Evolutionary conservation across 305 asterid genomes (phyloP), one percentile per base, ranked within the genome.

Genomic region (Coffea humblotiana): DNA sequence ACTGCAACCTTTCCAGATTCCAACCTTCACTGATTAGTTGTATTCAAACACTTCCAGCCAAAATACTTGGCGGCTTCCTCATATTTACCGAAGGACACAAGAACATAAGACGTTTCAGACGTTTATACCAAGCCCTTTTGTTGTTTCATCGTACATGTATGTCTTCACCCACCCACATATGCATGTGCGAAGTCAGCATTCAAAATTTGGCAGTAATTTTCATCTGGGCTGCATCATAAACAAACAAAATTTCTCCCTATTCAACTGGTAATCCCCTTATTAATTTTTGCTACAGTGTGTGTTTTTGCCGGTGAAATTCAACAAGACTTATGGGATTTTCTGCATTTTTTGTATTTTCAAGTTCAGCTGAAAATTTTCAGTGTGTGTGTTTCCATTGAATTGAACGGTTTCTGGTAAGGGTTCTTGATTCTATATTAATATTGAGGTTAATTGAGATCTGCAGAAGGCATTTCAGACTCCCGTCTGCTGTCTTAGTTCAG

Each of bases 11-110:
- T 74, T 73, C 78, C 72, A 64, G 58, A 32, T 16, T 54, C 72
- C 69, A 15, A 45, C 18, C 56, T 75, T 81, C 75, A 65, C 37
- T 29, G 35, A 49, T 65, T 11, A 25, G 70, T 27, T 10, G 27
- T 23, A 77, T 83, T 83, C 81, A 80, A 85, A 83, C 71, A 6
- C 81, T 78, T 83, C 81, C 87, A 79, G 83, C 87, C 87, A 89
- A 75, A 61, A 76, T 47, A 81, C 81, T 81, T 82, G 87, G 79
- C 85, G 77, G 89, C 87, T 86, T 85, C 77, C 71, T 23, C 49
- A 15, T 52, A 16, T 71, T 51, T 70, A 45, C 76, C 52, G n/a
- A 69, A 78, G 77, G 14, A 60, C 19, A 64, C 76, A 11, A 40
- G 2, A 47, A 19, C 56, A 45, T 65, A 56, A 1, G 54, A 67